A percentile compares a stretch with the other conserved stretches of the same genome.
Conservation (phyloP, 2,329 filamentous ascomycete species). For the Xylaria multiplex region DNA sequence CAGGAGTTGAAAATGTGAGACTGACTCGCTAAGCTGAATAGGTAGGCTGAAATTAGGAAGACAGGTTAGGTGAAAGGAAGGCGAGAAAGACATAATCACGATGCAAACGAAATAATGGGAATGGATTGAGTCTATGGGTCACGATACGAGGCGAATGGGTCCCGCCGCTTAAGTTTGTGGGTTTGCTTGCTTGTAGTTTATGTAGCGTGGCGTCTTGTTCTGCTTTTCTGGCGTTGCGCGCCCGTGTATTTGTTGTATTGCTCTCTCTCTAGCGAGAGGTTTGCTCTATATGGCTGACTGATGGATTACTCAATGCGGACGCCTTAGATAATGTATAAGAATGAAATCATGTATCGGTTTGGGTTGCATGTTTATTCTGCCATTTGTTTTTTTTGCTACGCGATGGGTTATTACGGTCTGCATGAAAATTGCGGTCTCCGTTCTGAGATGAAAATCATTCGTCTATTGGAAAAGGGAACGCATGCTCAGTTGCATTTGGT, state of each 20-base stretch:
- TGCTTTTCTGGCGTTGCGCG: background rate
- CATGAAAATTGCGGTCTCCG: background rate
- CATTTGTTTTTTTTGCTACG: background rate
- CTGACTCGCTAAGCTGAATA: background rate
- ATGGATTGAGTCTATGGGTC: background rate
- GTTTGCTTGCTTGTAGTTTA: slow-evolving; percentile 3
- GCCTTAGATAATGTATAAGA: background rate
- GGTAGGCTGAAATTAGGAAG: background rate
- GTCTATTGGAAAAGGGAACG: slow-evolving; percentile 6
- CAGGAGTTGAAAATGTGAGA: slow-evolving; percentile 66
- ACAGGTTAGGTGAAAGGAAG: too few relatives aligned
- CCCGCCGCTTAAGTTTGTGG: slow-evolving; percentile 3
- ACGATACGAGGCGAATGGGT: slow-evolving; percentile 3
- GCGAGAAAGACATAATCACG: background rate
- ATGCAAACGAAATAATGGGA: slow-evolving; percentile 15
- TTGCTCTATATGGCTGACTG: too few relatives aligned
- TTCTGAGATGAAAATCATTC: background rate
- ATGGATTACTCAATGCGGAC: background rate
- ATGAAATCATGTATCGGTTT: background rate
- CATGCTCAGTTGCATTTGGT: slow-evolving; percentile 26
- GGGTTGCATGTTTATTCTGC: background rate
- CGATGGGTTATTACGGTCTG: background rate
- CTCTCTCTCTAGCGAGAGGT: too few relatives aligned
- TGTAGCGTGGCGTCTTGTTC: background rate
- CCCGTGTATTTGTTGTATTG: background rate